These are phyloP conservation scores for Priceomyces castillae DNA, from an alignment of 805 yeast species.

Conservation along the genomic window DNA sequence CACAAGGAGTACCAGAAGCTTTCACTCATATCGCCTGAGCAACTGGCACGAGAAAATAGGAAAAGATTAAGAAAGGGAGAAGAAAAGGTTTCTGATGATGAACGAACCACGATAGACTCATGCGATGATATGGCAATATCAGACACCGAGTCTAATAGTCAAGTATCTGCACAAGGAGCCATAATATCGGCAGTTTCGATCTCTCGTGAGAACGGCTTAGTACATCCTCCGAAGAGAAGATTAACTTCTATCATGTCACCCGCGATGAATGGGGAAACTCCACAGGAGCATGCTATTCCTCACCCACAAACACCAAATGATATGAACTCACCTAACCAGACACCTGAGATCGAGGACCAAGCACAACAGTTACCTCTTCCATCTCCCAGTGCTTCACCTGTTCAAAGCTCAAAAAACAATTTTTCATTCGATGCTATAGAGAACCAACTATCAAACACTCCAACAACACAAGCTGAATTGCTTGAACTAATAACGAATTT, in stretches of 20 bases:
- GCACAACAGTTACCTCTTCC: conserved; percentile 59
- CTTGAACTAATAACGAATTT: conserved; percentile 36
- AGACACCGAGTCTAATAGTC: conserved; percentile 30
- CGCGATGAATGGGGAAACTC: conserved; percentile 4
- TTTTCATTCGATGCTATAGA: conserved; percentile 15
- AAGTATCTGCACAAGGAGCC: conserved; percentile 15
- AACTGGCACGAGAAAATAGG: conserved; percentile 22
- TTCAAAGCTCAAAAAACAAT: conserved; percentile 15
- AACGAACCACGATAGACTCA: conserved; percentile 18
- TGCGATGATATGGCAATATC: conserved; percentile 36
- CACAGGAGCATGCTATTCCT: conserved; percentile 4
- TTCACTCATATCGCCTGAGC: conserved; percentile 16
- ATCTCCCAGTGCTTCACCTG: conserved; percentile 51
- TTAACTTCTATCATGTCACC: conserved; percentile 21
- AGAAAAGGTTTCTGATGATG: conserved; percentile 12
- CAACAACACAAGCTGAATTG: conserved; percentile 37
- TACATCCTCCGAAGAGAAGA: conserved; percentile 40
- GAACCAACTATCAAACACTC: conserved; percentile 18
- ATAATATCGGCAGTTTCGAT: conserved; percentile 10
- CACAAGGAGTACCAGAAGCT: conserved; percentile 27
- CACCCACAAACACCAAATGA: conserved; percentile 29
- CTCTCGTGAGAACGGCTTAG: conserved; percentile 16
- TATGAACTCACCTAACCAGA: conserved; percentile 28
- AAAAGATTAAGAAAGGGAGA: conserved; percentile 21
- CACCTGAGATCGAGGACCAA: conserved; percentile 37